Conservation (phyloP, 768 basidiomycete genomes). For the Naganishia antarctica region DNA sequence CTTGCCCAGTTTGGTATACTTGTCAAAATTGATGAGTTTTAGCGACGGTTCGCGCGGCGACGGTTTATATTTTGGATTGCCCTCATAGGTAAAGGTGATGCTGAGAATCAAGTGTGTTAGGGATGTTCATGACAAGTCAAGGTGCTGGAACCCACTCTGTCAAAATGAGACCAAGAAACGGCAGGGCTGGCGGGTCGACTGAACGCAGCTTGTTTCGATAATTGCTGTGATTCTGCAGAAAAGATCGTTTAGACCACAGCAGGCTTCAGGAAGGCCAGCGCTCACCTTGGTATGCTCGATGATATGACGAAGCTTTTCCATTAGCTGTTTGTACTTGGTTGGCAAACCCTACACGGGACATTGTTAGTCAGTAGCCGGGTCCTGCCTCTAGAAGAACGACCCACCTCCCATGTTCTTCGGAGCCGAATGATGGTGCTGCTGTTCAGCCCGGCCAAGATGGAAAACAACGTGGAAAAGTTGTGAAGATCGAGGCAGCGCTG, state of each 20-base stretch:
- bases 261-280: conserved; percentile 50
- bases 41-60: conserved; percentile 70
- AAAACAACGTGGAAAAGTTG: conserved; percentile 89
- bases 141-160: conserved; percentile 41
- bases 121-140: no score
- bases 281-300: conserved; percentile 68
- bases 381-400: conserved; percentile 42
- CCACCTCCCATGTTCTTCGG: conserved; percentile 86
- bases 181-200: conserved; percentile 85
- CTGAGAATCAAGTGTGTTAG: no score
- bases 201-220: conserved; percentile 82
- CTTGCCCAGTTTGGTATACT: conserved; percentile 82
- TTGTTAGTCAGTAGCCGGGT: conserved; percentile 1
- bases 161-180: conserved; percentile 73
- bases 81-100: conserved; percentile 91
- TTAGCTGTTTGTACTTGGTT: conserved; percentile 72
- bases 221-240: conserved; percentile 55
- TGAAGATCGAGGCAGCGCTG: conserved; percentile 77
- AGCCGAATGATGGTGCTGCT: conserved; percentile 89
- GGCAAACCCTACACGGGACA: conserved; percentile 62
- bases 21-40: conserved; percentile 90
- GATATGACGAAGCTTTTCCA: conserved; percentile 74
- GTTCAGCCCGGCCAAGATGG: conserved; percentile 88
- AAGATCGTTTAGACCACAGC: no score
- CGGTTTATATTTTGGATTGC: conserved; percentile 77